Conservation (phyloP, 495 filamentous ascomycete species). For the Penicillium subrubescens region DNA sequence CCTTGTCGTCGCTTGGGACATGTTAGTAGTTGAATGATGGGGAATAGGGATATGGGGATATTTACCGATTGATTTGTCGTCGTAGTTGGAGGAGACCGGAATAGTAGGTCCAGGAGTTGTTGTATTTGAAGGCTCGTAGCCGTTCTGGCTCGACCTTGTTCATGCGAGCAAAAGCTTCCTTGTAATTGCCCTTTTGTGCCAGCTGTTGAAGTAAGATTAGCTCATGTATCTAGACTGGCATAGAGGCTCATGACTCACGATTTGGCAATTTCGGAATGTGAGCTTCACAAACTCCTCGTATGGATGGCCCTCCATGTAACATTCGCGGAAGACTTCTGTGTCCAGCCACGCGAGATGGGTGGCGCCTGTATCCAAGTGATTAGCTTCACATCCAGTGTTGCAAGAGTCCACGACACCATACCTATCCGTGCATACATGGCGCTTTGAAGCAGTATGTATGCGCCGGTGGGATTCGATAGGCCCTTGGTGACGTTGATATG, state of each 20-base stretch:
- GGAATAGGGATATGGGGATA: background rate
- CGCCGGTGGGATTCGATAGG: conserved; percentile 69
- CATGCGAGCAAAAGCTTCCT: conserved; percentile 66
- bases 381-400: conserved; percentile 11
- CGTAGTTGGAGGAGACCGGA: conserved; percentile 71
- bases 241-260: conserved; percentile 41
- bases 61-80: conserved; percentile 65
- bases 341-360: conserved; percentile 65
- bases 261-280: conserved; percentile 58
- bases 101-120: conserved; percentile 78
- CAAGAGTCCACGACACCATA: conserved; percentile 24
- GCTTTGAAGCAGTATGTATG: conserved; percentile 70
- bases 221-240: background rate
- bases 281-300: conserved; percentile 78
- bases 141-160: conserved; percentile 66
- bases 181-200: conserved; percentile 67
- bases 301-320: conserved; percentile 63
- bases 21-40: conserved; percentile 23
- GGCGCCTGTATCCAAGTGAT: conserved; percentile 42
- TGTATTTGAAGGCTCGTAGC: conserved; percentile 73
- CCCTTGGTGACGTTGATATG: conserved; percentile 79
- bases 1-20: conserved; percentile 58
- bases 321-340: conserved; percentile 76
- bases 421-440: conserved; percentile 79
- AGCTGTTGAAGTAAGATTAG: conserved; percentile 42